Percentiles rank a stretch among this genome's conserved stretches.
These are phyloP conservation scores for Davidsoniella australis DNA, from an alignment of 2,329 filamentous ascomycete species.

Conservation along the genomic window DNA sequence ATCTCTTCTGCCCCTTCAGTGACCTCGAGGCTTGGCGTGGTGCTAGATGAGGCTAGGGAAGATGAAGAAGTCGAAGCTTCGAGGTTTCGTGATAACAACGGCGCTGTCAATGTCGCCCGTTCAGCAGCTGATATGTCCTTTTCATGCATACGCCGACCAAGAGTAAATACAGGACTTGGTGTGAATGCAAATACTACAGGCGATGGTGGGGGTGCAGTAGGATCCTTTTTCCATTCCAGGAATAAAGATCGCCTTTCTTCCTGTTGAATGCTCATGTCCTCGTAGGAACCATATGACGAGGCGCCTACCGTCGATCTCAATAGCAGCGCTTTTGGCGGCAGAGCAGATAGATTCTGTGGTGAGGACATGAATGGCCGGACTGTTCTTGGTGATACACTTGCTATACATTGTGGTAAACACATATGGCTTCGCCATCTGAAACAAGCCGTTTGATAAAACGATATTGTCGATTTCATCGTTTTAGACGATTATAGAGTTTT, in stretches of 20 bases:
- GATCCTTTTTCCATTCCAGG: conserved; percentile 21
- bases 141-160: conserved; percentile 59
- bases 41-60: too few relatives aligned
- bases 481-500: too few relatives aligned
- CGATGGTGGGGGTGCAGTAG: conserved; percentile 24
- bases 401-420: too few relatives aligned
- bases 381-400: neutral
- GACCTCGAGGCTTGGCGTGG: conserved; percentile 16
- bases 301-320: neutral
- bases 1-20: conserved; percentile 4
- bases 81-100: conserved; percentile 18
- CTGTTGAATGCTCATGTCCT: conserved; percentile 1
- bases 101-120: conserved; percentile 25
- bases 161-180: conserved; percentile 70
- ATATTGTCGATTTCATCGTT: too few relatives aligned
- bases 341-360: neutral
- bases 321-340: neutral
- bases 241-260: conserved; percentile 21
- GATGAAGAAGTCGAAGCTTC: neutral
- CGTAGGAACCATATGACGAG: neutral
- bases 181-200: conserved; percentile 71
- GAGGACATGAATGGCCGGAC: neutral
- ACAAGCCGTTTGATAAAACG: too few relatives aligned
- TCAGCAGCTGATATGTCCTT: conserved; percentile 29
- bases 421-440: too few relatives aligned